phyloP scores from a whole-genome alignment of 83 land plant genomes.

The Picea engelmannii region DNA sequence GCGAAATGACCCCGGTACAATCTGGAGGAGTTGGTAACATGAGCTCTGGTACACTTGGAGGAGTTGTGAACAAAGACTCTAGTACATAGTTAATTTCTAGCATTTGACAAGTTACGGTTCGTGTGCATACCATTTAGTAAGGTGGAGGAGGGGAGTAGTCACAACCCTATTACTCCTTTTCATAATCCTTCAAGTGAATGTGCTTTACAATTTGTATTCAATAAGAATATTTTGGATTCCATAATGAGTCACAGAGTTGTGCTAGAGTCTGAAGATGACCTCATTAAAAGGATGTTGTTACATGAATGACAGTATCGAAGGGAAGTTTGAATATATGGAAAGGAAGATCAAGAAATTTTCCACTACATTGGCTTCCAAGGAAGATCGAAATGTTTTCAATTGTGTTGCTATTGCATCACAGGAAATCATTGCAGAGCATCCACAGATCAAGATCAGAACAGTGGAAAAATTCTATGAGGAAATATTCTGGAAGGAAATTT shows the following conservation, averaged over 20 bases:
- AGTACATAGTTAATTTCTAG: too few relatives aligned
- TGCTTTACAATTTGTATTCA: conserved; percentile 55
- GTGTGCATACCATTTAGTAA: too few relatives aligned
- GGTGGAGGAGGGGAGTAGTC: conserved; percentile 19
- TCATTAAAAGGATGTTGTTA: conserved; percentile 73
- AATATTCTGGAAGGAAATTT: conserved; percentile 72
- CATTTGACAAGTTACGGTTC: too few relatives aligned
- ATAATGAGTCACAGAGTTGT: conserved; percentile 17
- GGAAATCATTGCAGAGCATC: conserved; percentile 77
- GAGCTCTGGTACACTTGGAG: too few relatives aligned
- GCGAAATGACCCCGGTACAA: too few relatives aligned
- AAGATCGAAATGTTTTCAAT: conserved; percentile 40
- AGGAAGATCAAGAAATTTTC: conserved; percentile 60
- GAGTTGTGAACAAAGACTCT: too few relatives aligned
- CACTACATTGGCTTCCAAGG: conserved; percentile 44
- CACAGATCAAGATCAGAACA: conserved; percentile 73
- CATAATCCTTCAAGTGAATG: conserved; percentile 66
- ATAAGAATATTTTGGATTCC: conserved; percentile 32
- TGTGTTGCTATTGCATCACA: conserved; percentile 90
- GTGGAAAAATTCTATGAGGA: conserved; percentile 68
- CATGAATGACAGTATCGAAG: conserved; percentile 84
- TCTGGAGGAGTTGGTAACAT: too few relatives aligned
- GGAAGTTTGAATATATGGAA: conserved; percentile 76
- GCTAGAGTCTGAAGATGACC: conserved; percentile 55
- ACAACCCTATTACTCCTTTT: conserved; percentile 69